These are phyloP conservation scores for Ophiostoma sp. DNA, from an alignment of 2,329 filamentous ascomycete species.

Conservation along the genomic window DNA sequence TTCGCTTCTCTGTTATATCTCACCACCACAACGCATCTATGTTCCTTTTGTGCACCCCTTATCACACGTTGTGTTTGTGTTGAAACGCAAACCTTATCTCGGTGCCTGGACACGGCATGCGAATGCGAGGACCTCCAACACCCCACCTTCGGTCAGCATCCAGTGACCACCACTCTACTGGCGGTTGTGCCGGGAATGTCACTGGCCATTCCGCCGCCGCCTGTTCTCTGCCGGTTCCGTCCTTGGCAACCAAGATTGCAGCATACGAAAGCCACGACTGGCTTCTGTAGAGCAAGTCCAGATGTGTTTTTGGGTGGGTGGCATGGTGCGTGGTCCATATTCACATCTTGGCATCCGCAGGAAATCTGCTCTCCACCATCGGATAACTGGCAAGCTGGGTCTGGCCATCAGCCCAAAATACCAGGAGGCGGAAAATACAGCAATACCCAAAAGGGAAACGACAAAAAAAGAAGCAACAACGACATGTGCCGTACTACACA, in stretches of 20 bases:
- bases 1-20: background rate
- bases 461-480: background rate
- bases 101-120: slow-evolving; percentile 4
- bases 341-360: background rate
- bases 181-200: background rate
- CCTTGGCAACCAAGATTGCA: background rate
- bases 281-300: background rate
- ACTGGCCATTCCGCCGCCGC: background rate
- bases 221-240: background rate
- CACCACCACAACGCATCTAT: background rate
- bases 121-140: background rate
- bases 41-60: background rate
- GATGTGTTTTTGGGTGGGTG: background rate
- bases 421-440: background rate
- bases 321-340: background rate
- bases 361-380: background rate
- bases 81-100: background rate
- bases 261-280: background rate
- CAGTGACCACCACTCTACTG: background rate
- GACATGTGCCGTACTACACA: background rate
- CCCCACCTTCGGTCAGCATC: too few species aligned
- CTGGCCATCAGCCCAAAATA: too few species aligned
- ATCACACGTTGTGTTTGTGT: background rate
- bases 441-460: background rate
- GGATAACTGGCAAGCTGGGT: background rate